Evolutionary conservation across 306 rosid genomes (phyloP).

Genomic region (Prunus davidiana): DNA sequence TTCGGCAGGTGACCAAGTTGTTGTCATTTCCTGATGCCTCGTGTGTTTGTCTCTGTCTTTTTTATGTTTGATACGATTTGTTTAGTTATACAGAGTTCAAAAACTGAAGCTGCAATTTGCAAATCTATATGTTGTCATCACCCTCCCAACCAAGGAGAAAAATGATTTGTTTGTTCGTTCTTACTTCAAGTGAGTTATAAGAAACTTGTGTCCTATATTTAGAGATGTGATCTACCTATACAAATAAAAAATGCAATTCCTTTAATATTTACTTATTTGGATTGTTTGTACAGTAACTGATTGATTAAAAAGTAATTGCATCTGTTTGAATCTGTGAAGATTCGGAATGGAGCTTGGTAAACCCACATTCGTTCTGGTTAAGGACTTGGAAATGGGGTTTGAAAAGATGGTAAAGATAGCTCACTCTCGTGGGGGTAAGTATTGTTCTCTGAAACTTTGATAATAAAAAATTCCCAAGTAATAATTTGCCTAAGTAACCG

Average conservation of each 20-base stretch:
- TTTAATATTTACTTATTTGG: no score
- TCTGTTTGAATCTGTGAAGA: constrained; percentile 35
- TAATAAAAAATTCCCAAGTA: constrained; percentile 6
- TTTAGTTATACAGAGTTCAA: constrained; percentile 53
- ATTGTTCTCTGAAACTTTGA: constrained; percentile 8
- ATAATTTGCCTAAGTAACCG: constrained; percentile 5
- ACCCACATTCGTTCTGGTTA: constrained; percentile 85
- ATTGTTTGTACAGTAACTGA: neutral
- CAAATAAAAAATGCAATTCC: no score
- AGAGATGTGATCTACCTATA: neutral
- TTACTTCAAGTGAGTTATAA: constrained; percentile 65
- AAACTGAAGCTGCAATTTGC: constrained; percentile 68
- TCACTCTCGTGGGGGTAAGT: constrained; percentile 77
- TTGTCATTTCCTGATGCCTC: constrained; percentile 3
- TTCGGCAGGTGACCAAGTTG: constrained; percentile 53
- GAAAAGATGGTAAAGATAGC: constrained; percentile 90
- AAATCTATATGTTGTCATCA: constrained; percentile 54
- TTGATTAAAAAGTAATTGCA: neutral
- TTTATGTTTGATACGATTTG: neutral
- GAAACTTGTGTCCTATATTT: constrained; percentile 15
- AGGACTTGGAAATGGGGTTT: constrained; percentile 89
- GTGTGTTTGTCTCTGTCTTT: neutral
- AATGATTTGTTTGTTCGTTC: constrained; percentile 61
- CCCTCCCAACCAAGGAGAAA: constrained; percentile 61
- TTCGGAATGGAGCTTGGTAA: constrained; percentile 73